These are phyloP conservation scores for Aspergillus terreus DNA, from an alignment of 2,329 filamentous ascomycete genomes.

Conservation along the genomic window DNA sequence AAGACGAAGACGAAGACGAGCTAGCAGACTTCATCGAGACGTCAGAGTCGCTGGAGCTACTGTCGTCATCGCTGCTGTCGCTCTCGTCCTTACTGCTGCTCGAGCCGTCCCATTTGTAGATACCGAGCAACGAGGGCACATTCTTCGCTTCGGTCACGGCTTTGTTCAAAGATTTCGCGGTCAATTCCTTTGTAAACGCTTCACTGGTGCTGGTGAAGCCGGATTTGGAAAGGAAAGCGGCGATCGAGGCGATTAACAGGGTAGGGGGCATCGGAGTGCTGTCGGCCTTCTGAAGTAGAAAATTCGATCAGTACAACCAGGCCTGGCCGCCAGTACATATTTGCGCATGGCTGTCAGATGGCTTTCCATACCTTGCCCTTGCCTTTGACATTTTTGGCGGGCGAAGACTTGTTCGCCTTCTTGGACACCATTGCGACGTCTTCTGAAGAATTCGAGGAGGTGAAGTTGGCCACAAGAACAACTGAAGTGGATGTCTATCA, in stretches of 20 bases:
- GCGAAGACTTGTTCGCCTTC: slow-evolving; percentile 19
- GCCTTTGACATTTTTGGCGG: slow-evolving; percentile 20
- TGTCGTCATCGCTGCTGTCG: slow-evolving; percentile 20
- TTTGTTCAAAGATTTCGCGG: slow-evolving; percentile 24
- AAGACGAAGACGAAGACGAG: slow-evolving; percentile 29
- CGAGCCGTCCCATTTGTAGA: slow-evolving; percentile 28
- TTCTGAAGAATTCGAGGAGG: slow-evolving; percentile 1
- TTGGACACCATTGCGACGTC: slow-evolving; percentile 25
- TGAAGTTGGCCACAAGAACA: not conserved
- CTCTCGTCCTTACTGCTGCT: slow-evolving; percentile 23
- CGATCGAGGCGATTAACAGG: slow-evolving; percentile 64
- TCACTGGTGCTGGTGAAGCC: slow-evolving; percentile 60
- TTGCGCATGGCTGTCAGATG: slow-evolving; percentile 6
- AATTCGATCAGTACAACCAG: not conserved
- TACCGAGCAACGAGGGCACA: slow-evolving; percentile 38
- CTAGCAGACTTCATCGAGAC: slow-evolving; percentile 38
- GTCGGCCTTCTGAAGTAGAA: slow-evolving; percentile 20
- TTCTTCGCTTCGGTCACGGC: slow-evolving; percentile 21
- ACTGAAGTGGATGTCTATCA: not conserved
- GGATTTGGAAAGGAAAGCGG: slow-evolving; percentile 62
- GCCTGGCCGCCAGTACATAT: not conserved
- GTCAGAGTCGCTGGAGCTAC: slow-evolving; percentile 39
- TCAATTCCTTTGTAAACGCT: slow-evolving; percentile 61
- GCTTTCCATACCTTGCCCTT: slow-evolving; percentile 19
- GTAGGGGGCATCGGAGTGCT: slow-evolving; percentile 45